Base-by-base conservation (phyloP, 805 yeast genomes). In the Candida xyloterini region DNA sequence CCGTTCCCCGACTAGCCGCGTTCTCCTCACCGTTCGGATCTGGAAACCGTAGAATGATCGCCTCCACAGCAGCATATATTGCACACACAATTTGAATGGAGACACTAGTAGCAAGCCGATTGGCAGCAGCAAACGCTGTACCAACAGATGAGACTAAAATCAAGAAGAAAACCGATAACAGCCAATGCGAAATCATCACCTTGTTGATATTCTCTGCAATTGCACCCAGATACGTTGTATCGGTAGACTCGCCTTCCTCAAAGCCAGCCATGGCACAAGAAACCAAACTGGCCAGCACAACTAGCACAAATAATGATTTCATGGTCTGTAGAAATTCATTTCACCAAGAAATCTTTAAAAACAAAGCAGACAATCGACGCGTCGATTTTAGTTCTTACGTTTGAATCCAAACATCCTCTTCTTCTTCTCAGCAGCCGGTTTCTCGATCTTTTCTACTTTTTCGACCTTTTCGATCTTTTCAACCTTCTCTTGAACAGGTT, bases 1-100 rank as follows among this genome's bases (percentile, higher is more conserved):
- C 76, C 0, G 88, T 76, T 0, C 86, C 87, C 39, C 76, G 67
- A 10, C 84, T 76, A 1, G 87, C 78, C 41, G 74, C 62, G 57
- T 81, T 83, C 55, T 84, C 91, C 40, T 79, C 78, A 27, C 80
- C 81, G 38, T 74, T 70, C 25, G 67, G 67, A 55, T 84, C 91
- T 1, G 84, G 81, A 52, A 81, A 84, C 33, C 76, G 63, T 8
- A 83, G 63, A 35, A 81, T 60, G 2, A 79, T 31, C 2, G 78
- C 74, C 43, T 84, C 93, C 18, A 79, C 42, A 0, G 71, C 60
- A 1, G 81, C 71, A 53, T 81, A 84, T 0, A 54, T 66, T 0
- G 75, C 67, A 30, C 74, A 63, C 0, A 70, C 48, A 4, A 67
- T 44, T 51, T 78, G 86, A 7, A 79, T 48, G 1, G 68, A 44